A percentile compares a stretch with the other conserved stretches of the same genome.
Conservation (phyloP, 768 basidiomycete genomes). For the Grammothele lineata region DNA sequence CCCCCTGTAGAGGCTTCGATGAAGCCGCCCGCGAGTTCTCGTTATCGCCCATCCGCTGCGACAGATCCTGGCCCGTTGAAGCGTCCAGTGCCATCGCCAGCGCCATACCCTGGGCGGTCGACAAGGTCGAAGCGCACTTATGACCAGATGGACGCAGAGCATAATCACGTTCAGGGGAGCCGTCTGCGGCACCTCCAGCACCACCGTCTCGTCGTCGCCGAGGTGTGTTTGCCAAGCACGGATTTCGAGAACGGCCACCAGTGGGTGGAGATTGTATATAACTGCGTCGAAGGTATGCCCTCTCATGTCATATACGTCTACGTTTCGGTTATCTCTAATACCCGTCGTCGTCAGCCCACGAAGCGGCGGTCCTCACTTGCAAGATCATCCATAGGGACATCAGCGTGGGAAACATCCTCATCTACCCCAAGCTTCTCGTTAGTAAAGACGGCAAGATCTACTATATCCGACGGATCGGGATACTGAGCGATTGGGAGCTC, state of each 20-base stretch:
- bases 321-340: neutral
- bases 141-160: neutral
- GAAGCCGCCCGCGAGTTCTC: too few relatives aligned
- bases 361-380: neutral
- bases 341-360: neutral
- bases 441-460: neutral
- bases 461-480: neutral
- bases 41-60: too few relatives aligned
- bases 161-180: too few relatives aligned
- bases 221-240: neutral
- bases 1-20: too few relatives aligned
- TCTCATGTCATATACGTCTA: too few relatives aligned
- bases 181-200: neutral
- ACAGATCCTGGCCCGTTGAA: too few relatives aligned
- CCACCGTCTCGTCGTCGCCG: slow-evolving; percentile 3
- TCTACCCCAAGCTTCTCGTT: neutral
- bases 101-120: neutral
- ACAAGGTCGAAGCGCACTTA: neutral
- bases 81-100: too few relatives aligned
- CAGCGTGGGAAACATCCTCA: slow-evolving; percentile 9
- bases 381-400: slow-evolving; percentile 7
- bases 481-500: slow-evolving; percentile 7
- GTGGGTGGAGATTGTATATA: neutral
- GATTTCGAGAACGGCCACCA: neutral
- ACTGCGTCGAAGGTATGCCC: neutral